These are phyloP conservation scores for Arthrobotrys pseudoclavata DNA, from an alignment of 2,329 filamentous ascomycete genomes.

Conservation along the genomic window DNA sequence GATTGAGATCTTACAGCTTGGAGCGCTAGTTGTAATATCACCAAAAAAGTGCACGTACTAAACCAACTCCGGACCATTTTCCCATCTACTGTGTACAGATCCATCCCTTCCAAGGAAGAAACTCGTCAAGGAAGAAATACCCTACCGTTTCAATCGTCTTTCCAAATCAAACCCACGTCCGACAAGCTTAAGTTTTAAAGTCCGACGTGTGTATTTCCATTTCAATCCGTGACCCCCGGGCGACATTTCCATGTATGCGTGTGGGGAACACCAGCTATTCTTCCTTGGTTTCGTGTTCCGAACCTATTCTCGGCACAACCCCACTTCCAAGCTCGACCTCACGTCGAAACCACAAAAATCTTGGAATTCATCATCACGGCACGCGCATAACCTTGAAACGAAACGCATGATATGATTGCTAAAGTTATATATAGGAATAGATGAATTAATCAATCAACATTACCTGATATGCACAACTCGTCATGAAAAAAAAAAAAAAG, in stretches of 20 bases:
- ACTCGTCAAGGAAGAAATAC: neutral
- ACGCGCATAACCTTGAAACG: too few species aligned
- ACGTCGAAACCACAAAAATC: too few species aligned
- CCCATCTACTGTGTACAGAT: too few species aligned
- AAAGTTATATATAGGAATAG: too few species aligned
- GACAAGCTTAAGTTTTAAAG: neutral
- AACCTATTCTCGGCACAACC: conserved; percentile 1
- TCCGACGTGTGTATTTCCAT: neutral
- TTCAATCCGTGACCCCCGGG: too few species aligned
- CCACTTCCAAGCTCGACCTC: neutral
- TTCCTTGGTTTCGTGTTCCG: conserved; percentile 20
- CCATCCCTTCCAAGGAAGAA: neutral
- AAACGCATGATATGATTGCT: too few species aligned
- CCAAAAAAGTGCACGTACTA: neutral
- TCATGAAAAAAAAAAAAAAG: neutral
- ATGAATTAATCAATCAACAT: conserved; percentile 2
- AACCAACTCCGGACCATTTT: conserved; percentile 5
- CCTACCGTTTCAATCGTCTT: conserved; percentile 11
- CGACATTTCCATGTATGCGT: too few species aligned
- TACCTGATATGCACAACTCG: conserved; percentile 1
- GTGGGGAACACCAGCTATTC: neutral
- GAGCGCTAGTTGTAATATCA: neutral
- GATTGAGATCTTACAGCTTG: neutral
- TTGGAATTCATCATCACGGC: too few species aligned
- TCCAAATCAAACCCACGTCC: neutral